Evolutionary conservation across 345 rosid genomes (phyloP).

Genomic region (Arabidopsis arenosa): DNA sequence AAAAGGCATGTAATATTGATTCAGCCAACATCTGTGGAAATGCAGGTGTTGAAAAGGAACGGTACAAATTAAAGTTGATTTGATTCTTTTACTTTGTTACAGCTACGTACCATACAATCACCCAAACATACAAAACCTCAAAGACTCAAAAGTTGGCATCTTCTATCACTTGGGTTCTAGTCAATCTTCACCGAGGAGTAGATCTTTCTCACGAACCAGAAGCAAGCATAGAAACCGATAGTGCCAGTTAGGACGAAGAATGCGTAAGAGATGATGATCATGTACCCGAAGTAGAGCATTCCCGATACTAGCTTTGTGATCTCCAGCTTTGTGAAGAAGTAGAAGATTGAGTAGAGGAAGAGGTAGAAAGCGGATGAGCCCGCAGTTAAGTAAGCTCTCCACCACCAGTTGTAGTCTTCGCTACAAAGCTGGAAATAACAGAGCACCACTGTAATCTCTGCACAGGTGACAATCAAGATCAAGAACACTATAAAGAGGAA

Average conservation of each 20-base stretch:
- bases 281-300: constrained; percentile 90
- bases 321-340: constrained; percentile 94
- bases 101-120: constrained; percentile 41
- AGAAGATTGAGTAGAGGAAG: constrained; percentile 92
- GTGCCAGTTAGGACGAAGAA: constrained; percentile 95
- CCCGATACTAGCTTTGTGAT: constrained; percentile 92
- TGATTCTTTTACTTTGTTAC: constrained; percentile 39
- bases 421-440: constrained; percentile 99
- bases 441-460: constrained; percentile 89
- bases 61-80: constrained; percentile 34
- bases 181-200: constrained; percentile 96
- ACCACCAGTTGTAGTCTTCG: constrained; percentile 99
- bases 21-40: constrained; percentile 33
- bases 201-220: constrained; percentile 95
- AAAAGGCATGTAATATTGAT: constrained; percentile 32
- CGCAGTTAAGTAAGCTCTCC: constrained; percentile 95
- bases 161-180: constrained; percentile 49
- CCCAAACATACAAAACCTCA: constrained; percentile 44
- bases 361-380: constrained; percentile 96
- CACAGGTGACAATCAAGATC: constrained; percentile 87
- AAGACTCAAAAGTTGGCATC: constrained; percentile 41
- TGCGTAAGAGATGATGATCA: constrained; percentile 83
- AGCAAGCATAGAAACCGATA: constrained; percentile 95
- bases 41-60: constrained; percentile 22
- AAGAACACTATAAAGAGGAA: constrained; percentile 95